These are phyloP conservation scores for Basidiobolus heterosporus DNA, from an alignment of 371 early-diverging fungal genomes.

Conservation along the genomic window DNA sequence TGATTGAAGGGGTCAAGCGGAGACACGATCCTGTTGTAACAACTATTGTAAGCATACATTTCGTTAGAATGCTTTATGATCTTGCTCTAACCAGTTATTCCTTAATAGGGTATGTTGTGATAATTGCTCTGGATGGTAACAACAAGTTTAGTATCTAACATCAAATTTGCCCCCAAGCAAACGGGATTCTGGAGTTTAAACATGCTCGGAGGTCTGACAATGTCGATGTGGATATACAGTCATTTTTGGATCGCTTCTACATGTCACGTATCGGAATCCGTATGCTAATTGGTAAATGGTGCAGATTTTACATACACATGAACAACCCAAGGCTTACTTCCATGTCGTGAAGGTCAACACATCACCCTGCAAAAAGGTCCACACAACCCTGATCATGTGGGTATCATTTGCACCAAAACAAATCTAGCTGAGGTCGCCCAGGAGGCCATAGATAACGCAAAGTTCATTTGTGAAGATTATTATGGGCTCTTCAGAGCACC, in stretches of 20 bases:
- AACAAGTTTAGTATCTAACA: too few species aligned
- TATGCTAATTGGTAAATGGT: conserved; percentile 69
- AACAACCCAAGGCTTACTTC: not conserved
- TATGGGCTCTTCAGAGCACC: conserved; percentile 75
- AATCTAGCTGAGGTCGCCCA: conserved; percentile 54
- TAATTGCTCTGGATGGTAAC: not conserved
- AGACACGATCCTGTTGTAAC: conserved; percentile 89
- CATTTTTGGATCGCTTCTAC: conserved; percentile 92
- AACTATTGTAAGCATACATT: conserved; percentile 44
- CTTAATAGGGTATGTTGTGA: too few species aligned
- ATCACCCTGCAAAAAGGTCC: conserved; percentile 48
- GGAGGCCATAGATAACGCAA: conserved; percentile 85
- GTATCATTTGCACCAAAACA: conserved; percentile 86
- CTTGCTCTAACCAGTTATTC: too few species aligned
- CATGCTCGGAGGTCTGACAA: conserved; percentile 30
- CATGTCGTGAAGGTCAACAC: conserved; percentile 39
- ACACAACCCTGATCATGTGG: conserved; percentile 61
- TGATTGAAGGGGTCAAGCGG: conserved; percentile 77
- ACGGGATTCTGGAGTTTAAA: conserved; percentile 88
- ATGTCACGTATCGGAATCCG: conserved; percentile 95
- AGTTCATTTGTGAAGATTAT: conserved; percentile 80
- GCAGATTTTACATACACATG: not conserved
- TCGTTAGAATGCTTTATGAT: not conserved
- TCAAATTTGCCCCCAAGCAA: too few species aligned
- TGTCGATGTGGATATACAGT: conserved; percentile 72